phyloP scores from a whole-genome alignment of 345 rosid species.

The Camelina laxa region DNA sequence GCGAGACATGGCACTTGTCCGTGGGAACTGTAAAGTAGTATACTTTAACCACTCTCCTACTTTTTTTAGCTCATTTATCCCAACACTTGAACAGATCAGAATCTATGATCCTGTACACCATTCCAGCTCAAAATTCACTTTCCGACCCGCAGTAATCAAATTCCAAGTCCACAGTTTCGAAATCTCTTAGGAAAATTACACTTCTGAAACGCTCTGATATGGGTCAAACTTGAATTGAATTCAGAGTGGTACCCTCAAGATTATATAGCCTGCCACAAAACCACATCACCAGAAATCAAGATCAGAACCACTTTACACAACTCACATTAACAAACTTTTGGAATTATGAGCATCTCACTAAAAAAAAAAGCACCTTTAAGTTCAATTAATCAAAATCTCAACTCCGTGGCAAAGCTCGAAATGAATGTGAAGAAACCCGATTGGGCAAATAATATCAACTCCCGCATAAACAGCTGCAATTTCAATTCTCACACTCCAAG shows the following conservation, averaged over 20 bases:
- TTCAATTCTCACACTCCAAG: constrained; percentile 39
- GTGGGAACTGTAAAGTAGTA: constrained; percentile 41
- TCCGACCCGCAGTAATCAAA: not conserved
- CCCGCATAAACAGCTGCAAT: not conserved
- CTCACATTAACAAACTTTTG: constrained; percentile 23
- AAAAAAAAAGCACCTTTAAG: constrained; percentile 23
- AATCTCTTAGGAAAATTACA: constrained; percentile 15
- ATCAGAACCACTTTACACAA: constrained; percentile 37
- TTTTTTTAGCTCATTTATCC: constrained; percentile 49
- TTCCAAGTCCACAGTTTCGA: constrained; percentile 17
- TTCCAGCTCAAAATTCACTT: constrained; percentile 49
- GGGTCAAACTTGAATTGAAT: constrained; percentile 19
- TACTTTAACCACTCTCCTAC: constrained; percentile 42
- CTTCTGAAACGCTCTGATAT: constrained; percentile 19
- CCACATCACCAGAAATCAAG: constrained; percentile 41
- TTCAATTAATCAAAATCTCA: constrained; percentile 12
- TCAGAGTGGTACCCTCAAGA: not conserved
- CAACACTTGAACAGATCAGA: constrained; percentile 56
- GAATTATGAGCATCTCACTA: constrained; percentile 5
- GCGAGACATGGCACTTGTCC: constrained; percentile 82
- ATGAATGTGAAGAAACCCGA: constrained; percentile 41
- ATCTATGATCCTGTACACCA: constrained; percentile 58
- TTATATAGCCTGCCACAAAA: constrained; percentile 26
- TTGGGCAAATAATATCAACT: not conserved
- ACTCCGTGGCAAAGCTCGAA: constrained; percentile 29